Evolutionary conservation across 2,329 filamentous ascomycete species (phyloP).

Genomic region (Thielaviopsis ethacetica): DNA sequence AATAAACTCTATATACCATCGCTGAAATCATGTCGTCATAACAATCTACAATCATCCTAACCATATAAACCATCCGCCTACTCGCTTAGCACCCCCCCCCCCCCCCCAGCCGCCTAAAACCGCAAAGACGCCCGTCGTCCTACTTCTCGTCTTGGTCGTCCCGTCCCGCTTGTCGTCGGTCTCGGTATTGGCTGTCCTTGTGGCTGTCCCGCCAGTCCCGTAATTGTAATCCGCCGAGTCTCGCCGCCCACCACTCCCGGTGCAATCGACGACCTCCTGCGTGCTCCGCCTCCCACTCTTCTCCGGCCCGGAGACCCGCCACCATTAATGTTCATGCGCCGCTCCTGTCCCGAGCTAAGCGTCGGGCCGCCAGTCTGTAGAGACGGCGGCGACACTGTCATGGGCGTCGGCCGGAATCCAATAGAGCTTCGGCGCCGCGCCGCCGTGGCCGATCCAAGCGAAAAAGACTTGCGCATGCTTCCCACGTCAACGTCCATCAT

Average conservation of each 20-base stretch:
- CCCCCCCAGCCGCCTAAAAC: too few species aligned
- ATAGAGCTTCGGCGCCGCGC: slow-evolving; percentile 32
- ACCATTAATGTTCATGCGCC: slow-evolving; percentile 34
- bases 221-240: slow-evolving; percentile 23
- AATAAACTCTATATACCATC: too few species aligned
- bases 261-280: too few species aligned
- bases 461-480: neutral
- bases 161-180: neutral
- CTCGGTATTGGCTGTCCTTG: neutral
- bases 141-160: too few species aligned
- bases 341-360: slow-evolving; percentile 38
- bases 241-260: slow-evolving; percentile 12
- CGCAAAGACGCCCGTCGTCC: too few species aligned
- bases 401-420: slow-evolving; percentile 34
- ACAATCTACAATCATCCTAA: too few species aligned
- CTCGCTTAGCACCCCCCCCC: too few species aligned
- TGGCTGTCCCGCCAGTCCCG: slow-evolving; percentile 16
- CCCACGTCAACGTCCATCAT: neutral
- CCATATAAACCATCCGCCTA: too few species aligned
- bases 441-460: slow-evolving; percentile 3
- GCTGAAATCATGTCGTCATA: too few species aligned
- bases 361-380: slow-evolving; percentile 15
- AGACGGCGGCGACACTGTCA: slow-evolving; percentile 34
- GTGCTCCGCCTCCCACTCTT: too few species aligned
- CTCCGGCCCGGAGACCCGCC: too few species aligned